These are phyloP conservation scores for Scheffersomyces coipomensis DNA, from an alignment of 805 yeast genomes.

Conservation along the genomic window DNA sequence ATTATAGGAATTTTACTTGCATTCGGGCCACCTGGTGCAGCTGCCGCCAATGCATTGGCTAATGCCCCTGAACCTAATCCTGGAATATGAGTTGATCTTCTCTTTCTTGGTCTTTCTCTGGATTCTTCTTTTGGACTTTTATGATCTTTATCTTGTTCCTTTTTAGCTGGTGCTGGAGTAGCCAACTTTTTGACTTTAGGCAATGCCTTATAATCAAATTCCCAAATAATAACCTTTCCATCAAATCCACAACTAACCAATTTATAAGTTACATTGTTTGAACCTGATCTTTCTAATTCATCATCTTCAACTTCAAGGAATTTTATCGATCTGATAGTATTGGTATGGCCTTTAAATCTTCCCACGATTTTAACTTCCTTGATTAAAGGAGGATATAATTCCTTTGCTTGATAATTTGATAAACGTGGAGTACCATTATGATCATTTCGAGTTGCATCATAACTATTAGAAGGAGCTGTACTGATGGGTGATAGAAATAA, in stretches of 20 bases:
- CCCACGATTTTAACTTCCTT: slow-evolving; percentile 37
- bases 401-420: not conserved
- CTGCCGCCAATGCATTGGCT: not conserved
- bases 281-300: slow-evolving; percentile 2
- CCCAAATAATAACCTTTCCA: slow-evolving; percentile 43
- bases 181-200: slow-evolving; percentile 28
- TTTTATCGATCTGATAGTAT: slow-evolving; percentile 27
- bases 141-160: not conserved
- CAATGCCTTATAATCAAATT: slow-evolving; percentile 41
- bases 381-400: slow-evolving; percentile 28
- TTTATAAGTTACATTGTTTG: slow-evolving; percentile 23
- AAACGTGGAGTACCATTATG: slow-evolving; percentile 4
- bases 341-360: slow-evolving; percentile 40
- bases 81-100: slow-evolving; percentile 4
- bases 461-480: slow-evolving; percentile 20
- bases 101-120: not conserved
- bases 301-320: slow-evolving; percentile 23
- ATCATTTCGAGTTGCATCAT: slow-evolving; percentile 17
- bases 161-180: not conserved
- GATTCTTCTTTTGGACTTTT: not conserved
- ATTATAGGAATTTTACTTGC: not conserved
- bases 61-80: slow-evolving; percentile 1
- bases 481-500: slow-evolving; percentile 19
- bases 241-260: slow-evolving; percentile 39
- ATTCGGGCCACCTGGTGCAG: not conserved